Evolutionary conservation across 2,329 filamentous ascomycete genomes (phyloP), one percentile per base, ranked within the genome.

Genomic region (Dothideomycetes sp.): DNA sequence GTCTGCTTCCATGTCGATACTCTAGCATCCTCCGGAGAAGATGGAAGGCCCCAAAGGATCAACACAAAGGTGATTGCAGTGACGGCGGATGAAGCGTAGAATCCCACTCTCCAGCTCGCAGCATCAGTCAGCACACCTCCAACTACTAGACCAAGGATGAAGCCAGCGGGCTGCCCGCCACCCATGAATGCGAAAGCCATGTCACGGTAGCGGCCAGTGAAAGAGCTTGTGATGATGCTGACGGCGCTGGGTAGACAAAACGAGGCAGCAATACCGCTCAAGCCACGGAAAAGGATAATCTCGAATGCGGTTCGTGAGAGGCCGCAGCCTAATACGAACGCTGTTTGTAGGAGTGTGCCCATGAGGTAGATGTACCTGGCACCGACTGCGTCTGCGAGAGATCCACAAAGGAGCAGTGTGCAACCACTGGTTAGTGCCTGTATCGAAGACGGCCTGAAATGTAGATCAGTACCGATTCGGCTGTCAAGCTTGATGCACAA

Each of bases 41-140:
- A n/a, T n/a, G n/a, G n/a, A 49, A 65, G 45, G 18, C 51, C 54
- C 50, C 57, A 68, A 17, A 62, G 24, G 3, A 59, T 59, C 4
- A 63, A 39, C 1, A 58, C 44, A 11, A 65, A 57, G 4, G 68
- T 51, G 5, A 58, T 35, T 3, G 56, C 54, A 18, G 62, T 69
- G 18, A 68, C 46, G 8, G 63, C 64, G 0, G 66, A 65, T 14
- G 59, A 55, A 4, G 70, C 56, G 46, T 72, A 66, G 46, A 67
- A 77, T 1, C 66, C 70, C 42, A 57, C 65, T 34, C 70, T 52
- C 72, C 71, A 76, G 3, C 69, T 68, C 33, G 70, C 61, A 0
- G 56, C 61, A 30, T 69, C 60, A 1, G 63, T 56, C 29, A 75
- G 61, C 1, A 73, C 44, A 40, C 70, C 70, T 19, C 69, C 67